A percentile compares a stretch with the other conserved stretches of the same genome.
These are phyloP conservation scores for Flaveria robusta DNA, from an alignment of 129 eudicot genomes.

Conservation along the genomic window DNA sequence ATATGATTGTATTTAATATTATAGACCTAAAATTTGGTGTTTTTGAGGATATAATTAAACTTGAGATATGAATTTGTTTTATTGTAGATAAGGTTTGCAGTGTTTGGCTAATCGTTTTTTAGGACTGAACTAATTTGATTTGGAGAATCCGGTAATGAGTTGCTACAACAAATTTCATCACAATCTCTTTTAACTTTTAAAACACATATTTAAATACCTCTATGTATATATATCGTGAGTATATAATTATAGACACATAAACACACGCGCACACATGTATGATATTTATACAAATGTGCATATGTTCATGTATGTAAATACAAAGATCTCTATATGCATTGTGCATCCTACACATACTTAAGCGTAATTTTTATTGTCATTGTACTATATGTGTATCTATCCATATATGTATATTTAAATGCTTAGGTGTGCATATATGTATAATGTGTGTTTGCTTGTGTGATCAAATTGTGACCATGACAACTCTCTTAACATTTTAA, in stretches of 20 bases:
- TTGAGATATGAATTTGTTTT: background rate
- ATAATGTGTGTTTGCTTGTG: background rate
- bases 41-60: background rate
- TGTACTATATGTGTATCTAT: background rate
- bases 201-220: background rate
- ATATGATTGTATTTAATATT: background rate
- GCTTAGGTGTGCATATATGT: background rate
- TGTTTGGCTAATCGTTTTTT: background rate
- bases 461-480: background rate
- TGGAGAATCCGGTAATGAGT: background rate
- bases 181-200: background rate
- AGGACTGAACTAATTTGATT: no score
- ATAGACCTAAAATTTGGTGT: background rate
- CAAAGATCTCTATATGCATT: background rate
- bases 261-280: no score
- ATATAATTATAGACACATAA: no score
- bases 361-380: background rate
- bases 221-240: background rate
- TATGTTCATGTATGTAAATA: background rate
- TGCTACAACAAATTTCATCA: constrained; percentile 6
- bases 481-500: background rate
- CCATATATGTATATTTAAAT: constrained; percentile 18
- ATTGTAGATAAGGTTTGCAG: background rate
- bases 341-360: background rate
- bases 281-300: background rate